Base-by-base conservation (phyloP, 208 protist genomes). In the Trypanosoma vivax region DNA sequence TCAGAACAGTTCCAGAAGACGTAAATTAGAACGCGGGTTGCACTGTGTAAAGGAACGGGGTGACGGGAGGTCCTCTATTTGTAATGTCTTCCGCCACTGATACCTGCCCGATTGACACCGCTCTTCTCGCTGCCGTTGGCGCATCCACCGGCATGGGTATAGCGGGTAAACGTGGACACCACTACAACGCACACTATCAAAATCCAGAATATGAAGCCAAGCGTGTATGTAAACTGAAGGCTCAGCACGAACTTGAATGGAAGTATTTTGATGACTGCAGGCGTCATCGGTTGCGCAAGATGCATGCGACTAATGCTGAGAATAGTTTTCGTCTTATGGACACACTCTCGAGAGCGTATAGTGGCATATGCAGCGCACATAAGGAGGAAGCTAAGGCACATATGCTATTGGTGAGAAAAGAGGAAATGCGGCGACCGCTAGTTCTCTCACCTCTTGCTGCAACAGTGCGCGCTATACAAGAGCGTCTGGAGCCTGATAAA, bases 201-300 rank as follows among this genome's bases (percentile, higher is more conserved):
- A n/a, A n/a, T n/a, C 24, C 64, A 42, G 50, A 47, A 6, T 27
- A 56, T 1, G 18, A 54, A 5, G n/a, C 46, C 16, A 31, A 18
- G 13, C 58, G 64, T 13, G 41, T 48, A n/a, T 48, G 50, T 38
- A 47, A 60, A n/a, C 49, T 88, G 30, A 49, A 71, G 6, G 63
- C 67, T 35, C 73, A 75, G n/a, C 76, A 76, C 33, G 69, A 73
- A n/a, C 38, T 60, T 11, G 63, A 88, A 52, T 77, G 67, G 66
- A 70, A 72, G 39, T 41, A 69, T 2, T 76, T 88, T 63, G 50
- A 68, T 16, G 59, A 71, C 14, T 72, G 79, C 2, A 72, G 70
- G 43, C 34, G 34, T 4, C 51, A 62, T 23, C 37, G 35, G 4
- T 27, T 55, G 9, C 31, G 42, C 21, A 42, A 79, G 34, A 39